These are phyloP conservation scores for Xylaria scruposa DNA, from an alignment of 495 filamentous ascomycete genomes.

Conservation along the genomic window DNA sequence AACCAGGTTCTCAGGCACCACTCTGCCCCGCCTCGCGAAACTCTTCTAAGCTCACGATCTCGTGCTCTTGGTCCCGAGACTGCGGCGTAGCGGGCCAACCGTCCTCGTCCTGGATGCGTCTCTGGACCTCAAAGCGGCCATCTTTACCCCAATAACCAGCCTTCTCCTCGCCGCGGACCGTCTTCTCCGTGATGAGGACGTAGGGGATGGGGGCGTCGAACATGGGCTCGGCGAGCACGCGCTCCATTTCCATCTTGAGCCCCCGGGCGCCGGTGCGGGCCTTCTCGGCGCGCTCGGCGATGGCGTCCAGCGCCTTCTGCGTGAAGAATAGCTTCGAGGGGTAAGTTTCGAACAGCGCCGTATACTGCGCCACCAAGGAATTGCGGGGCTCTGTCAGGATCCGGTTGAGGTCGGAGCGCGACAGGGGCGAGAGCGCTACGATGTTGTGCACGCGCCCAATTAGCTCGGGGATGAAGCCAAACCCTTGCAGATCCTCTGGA, in stretches of 20 bases:
- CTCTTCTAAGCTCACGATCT: conserved; percentile 41
- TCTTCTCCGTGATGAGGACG: conserved; percentile 78
- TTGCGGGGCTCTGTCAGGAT: conserved; percentile 94
- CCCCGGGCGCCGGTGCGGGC: conserved; percentile 91
- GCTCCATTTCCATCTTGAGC: conserved; percentile 87
- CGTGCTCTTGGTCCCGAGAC: conserved; percentile 29
- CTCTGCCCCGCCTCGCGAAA: conserved; percentile 53
- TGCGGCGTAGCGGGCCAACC: conserved; percentile 35
- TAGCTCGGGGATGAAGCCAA: conserved; percentile 96
- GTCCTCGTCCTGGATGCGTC: conserved; percentile 61
- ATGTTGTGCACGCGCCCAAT: conserved; percentile 86
- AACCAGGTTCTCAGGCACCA: conserved; percentile 41
- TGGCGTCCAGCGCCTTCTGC: conserved; percentile 73
- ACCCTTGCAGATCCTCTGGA: conserved; percentile 84
- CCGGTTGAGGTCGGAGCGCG: conserved; percentile 77
- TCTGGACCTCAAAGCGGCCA: conserved; percentile 59
- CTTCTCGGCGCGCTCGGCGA: conserved; percentile 72
- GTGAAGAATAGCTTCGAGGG: conserved; percentile 87
- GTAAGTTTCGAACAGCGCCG: conserved; percentile 80
- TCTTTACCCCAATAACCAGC: conserved; percentile 59
- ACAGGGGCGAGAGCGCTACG: conserved; percentile 81
- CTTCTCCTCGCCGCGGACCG: conserved; percentile 67
- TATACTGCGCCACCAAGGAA: conserved; percentile 84
- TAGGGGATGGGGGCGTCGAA: conserved; percentile 77
- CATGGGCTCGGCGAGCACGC: conserved; percentile 85